These are phyloP conservation scores for Anisodus tanguticus DNA, from an alignment of 257 asterid species.

Conservation along the genomic window DNA sequence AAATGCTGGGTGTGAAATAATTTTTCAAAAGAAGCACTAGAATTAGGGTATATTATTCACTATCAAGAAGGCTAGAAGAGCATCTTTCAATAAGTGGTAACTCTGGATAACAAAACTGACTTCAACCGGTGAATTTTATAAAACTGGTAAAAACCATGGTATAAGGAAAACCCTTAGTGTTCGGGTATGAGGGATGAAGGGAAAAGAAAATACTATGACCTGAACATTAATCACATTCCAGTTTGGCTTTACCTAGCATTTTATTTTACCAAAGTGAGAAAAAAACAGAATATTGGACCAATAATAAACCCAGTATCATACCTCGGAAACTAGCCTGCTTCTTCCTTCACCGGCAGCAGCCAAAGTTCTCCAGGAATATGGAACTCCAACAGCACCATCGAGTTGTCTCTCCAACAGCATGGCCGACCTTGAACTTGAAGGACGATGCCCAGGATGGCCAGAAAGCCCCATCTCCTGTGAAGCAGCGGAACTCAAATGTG, in stretches of 20 bases:
- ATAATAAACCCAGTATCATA: conserved; percentile 35
- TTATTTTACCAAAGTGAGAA: neutral
- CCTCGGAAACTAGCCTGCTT: conserved; percentile 83
- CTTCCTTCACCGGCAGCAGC: conserved; percentile 80
- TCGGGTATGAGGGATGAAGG: neutral
- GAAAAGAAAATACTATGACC: neutral
- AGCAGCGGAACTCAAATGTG: conserved; percentile 47
- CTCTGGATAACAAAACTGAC: too few relatives aligned
- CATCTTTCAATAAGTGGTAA: neutral
- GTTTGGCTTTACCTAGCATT: too few relatives aligned
- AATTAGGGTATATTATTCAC: neutral
- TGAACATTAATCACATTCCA: neutral
- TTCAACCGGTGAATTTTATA: too few relatives aligned
- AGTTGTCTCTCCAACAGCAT: conserved; percentile 72
- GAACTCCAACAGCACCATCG: conserved; percentile 64
- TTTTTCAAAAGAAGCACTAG: neutral
- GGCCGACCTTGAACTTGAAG: conserved; percentile 62
- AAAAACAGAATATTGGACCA: neutral
- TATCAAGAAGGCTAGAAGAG: neutral
- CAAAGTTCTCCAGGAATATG: conserved; percentile 59
- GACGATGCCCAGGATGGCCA: conserved; percentile 53
- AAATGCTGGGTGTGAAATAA: neutral
- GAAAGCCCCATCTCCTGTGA: conserved; percentile 55
- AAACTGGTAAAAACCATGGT: too few relatives aligned
- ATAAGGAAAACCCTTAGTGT: too few relatives aligned